Base-by-base conservation (phyloP, 345 rosid genomes). In the Lenwebbia sp. region DNA sequence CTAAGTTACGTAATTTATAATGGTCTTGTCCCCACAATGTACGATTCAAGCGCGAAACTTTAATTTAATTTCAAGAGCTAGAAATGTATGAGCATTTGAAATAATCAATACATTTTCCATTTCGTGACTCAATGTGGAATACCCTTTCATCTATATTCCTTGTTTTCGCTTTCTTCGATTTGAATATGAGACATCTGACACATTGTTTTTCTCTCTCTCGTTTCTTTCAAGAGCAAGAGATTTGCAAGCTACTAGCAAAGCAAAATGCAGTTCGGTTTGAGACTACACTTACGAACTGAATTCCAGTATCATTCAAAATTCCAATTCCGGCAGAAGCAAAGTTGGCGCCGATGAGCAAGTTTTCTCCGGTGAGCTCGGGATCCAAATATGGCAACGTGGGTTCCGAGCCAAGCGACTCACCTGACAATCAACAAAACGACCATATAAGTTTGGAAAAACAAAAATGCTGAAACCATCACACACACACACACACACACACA, bases 271-370 rank as follows among this genome's bases (percentile, higher is more conserved):
- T 30, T 56, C 25, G 10, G 56, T 26, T 54, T 84, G 82, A 49
- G 83, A 28, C 52, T 58, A 0, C 52, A 84, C 88, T 76, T 84
- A 87, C 88, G 57, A 87, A 87, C 82, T 87, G 88, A 54, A 84
- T 7, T 23, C 88, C 88, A 25, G 88, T 87, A 37, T 87, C 88
- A 1, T 87, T 87, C 37, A 87, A 86, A 49, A 87, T 87, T 25
- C 88, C 88, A 22, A 87, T 87, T 50, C 88, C 88, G 2, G 88
- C 88, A 2, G 88, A 87, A 9, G 88, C 88, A 21, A 87, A 87
- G 88, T 87, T 87, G 78, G 88, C 88, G 28, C 88, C 88, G 14
- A 84, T 23, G 4, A 87, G 86, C 22, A 87, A 83, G 37, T 40
- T 84, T 57, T 76, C 84, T 47, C 88, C 88, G 2, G 55, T 76